These are phyloP conservation scores for Ilyonectria mors-panacis DNA, from an alignment of 2,329 filamentous ascomycete species.

Conservation along the genomic window DNA sequence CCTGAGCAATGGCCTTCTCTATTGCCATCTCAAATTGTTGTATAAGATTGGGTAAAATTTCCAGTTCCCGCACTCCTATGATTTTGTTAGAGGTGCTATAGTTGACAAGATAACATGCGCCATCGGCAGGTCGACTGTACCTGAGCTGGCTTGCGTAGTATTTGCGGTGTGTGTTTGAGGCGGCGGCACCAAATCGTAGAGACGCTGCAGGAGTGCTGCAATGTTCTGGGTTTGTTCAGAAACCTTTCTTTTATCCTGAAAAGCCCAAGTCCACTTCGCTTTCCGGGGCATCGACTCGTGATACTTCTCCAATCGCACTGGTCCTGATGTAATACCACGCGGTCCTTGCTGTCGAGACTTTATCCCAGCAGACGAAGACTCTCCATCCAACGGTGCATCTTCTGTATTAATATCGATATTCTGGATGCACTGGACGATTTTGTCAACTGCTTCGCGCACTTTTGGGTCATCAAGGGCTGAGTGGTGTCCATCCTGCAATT, in stretches of 20 bases:
- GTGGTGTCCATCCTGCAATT: not conserved
- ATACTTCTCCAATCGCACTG: not conserved
- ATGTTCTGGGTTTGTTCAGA: not conserved
- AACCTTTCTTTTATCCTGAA: not conserved
- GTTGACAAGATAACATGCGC: not conserved
- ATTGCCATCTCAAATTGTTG: not conserved
- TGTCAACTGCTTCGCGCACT: too few species aligned
- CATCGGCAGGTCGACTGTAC: not conserved
- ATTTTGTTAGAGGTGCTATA: not conserved
- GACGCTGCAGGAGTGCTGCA: not conserved
- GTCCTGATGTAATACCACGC: not conserved
- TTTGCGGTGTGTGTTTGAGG: not conserved
- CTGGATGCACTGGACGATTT: too few species aligned
- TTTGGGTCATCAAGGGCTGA: too few species aligned
- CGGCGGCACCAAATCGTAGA: not conserved
- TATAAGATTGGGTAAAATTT: conserved; percentile 1
- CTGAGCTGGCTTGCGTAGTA: not conserved
- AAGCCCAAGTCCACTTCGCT: not conserved
- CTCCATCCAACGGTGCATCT: not conserved
- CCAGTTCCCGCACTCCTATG: not conserved
- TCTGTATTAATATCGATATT: too few species aligned
- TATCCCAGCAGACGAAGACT: not conserved
- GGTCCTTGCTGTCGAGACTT: not conserved
- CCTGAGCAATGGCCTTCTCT: too few species aligned
- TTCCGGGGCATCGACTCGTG: not conserved